Base-by-base conservation (phyloP, 805 yeast genomes). In the Myxozyma geophila region DNA sequence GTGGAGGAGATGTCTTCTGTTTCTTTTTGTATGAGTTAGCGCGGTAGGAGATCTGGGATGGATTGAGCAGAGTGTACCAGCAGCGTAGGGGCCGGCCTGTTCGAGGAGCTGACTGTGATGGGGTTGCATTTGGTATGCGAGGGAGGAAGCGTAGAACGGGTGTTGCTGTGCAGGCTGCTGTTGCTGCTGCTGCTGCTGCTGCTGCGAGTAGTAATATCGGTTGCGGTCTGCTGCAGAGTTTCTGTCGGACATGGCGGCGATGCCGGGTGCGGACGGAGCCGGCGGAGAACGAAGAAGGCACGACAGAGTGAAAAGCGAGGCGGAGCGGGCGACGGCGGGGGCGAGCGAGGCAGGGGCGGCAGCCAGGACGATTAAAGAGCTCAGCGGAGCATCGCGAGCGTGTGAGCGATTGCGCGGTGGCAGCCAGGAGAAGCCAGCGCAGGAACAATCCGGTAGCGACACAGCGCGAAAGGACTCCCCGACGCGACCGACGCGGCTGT, bases 1-100 rank as follows among this genome's bases (percentile, higher is more conserved):
- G 70, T 59, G 37, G 68, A 55, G 7, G 65, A 60, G 13, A 44
- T 19, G 4, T 55, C 64, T 4, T 46, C 62, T 54, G 54, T 52
- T 17, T 50, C 56, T 49, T n/a, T n/a, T n/a, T n/a, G n/a, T n/a
- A n/a, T n/a, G n/a, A n/a, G n/a, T n/a, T n/a, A n/a, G n/a, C n/a
- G n/a, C n/a, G n/a, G n/a, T n/a, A n/a, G 44, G 9, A 23, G 40
- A 2, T 2, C 36, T n/a, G 33, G 41, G 36, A 19, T 7, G 13
- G 4, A 19, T 7, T 8, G 7, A 28, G 23, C 17, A 9, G 21
- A 6, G 19, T 50, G 17, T 46, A 58, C 62, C 62, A 17, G 39
- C 57, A 21, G 57, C 37, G 47, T 44, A 58, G 13, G 56, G 57
- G 21, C 39, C 52, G 12, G 57, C 54, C 8, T 52, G 57, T 40